These are phyloP conservation scores for Platismatia glauca DNA, from an alignment of 495 filamentous ascomycete genomes.

Conservation along the genomic window DNA sequence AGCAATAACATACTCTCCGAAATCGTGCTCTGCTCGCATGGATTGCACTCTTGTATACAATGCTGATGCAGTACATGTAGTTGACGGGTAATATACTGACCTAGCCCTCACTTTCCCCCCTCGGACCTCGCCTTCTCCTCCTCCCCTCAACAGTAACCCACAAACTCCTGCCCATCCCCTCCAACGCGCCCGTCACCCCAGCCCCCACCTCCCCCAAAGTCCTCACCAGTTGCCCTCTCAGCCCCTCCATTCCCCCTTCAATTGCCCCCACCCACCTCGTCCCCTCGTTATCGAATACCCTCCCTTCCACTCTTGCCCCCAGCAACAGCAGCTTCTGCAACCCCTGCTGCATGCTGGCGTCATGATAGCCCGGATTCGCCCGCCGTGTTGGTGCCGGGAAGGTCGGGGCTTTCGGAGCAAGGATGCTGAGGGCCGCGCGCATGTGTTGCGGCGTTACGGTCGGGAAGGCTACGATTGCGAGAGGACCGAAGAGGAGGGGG, in stretches of 20 bases:
- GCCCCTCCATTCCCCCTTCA: constrained; percentile 67
- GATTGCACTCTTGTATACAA: not conserved
- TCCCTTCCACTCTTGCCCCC: constrained; percentile 72
- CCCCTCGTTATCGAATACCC: constrained; percentile 72
- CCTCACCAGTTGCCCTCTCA: constrained; percentile 70
- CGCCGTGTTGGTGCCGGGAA: constrained; percentile 71
- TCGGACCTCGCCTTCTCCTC: constrained; percentile 35
- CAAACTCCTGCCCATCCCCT: constrained; percentile 66
- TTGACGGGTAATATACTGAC: not conserved
- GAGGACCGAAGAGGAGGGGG: constrained; percentile 71
- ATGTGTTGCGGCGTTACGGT: constrained; percentile 73
- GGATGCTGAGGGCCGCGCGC: constrained; percentile 63
- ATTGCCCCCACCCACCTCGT: constrained; percentile 81
- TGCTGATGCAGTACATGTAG: not conserved
- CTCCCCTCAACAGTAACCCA: constrained; percentile 80
- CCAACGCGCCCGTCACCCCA: constrained; percentile 61
- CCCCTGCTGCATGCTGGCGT: constrained; percentile 63
- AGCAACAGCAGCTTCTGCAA: constrained; percentile 79
- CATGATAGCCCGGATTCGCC: constrained; percentile 71
- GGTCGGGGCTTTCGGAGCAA: constrained; percentile 56
- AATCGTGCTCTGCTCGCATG: not conserved
- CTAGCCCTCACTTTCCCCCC: constrained; percentile 11
- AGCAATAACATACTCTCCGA: not conserved
- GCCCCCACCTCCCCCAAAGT: constrained; percentile 69
- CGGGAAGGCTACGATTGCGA: constrained; percentile 75